phyloP scores from a whole-genome alignment of 2,329 filamentous ascomycete species.

The Ceratocystis ficicola region DNA sequence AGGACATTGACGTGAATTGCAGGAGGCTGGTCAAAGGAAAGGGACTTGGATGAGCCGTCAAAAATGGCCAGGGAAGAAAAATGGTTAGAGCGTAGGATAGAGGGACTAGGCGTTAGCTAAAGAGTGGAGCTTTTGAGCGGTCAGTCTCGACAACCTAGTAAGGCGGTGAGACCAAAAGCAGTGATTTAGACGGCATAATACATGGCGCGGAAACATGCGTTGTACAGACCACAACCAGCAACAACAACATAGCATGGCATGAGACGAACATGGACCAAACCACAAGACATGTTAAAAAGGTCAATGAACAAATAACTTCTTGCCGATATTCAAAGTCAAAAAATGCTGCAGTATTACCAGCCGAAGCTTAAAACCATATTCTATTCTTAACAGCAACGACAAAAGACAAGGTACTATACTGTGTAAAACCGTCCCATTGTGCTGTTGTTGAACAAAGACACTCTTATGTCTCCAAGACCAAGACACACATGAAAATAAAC shows the following conservation, averaged over 20 bases:
- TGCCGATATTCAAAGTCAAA: neutral
- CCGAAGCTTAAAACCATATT: neutral
- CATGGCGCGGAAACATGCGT: no score
- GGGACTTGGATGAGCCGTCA: neutral
- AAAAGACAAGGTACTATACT: neutral
- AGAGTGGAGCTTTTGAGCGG: neutral
- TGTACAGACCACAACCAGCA: no score
- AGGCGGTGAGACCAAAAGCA: neutral
- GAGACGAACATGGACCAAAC: neutral
- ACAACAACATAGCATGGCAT: no score
- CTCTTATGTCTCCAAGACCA: neutral
- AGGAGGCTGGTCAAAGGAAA: slow-evolving; percentile 14
- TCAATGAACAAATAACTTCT: neutral
- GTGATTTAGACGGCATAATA: neutral
- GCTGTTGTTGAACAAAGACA: neutral
- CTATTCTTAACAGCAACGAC: no score
- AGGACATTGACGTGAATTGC: slow-evolving; percentile 5
- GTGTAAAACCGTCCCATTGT: neutral
- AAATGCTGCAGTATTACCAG: neutral
- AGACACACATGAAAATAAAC: neutral
- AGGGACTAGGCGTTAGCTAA: neutral
- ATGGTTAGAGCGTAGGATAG: neutral
- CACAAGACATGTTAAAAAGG: neutral
- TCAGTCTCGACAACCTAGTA: neutral
- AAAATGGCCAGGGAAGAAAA: neutral